phyloP scores from a whole-genome alignment of 306 rosid genomes.

The Betula pendula region DNA sequence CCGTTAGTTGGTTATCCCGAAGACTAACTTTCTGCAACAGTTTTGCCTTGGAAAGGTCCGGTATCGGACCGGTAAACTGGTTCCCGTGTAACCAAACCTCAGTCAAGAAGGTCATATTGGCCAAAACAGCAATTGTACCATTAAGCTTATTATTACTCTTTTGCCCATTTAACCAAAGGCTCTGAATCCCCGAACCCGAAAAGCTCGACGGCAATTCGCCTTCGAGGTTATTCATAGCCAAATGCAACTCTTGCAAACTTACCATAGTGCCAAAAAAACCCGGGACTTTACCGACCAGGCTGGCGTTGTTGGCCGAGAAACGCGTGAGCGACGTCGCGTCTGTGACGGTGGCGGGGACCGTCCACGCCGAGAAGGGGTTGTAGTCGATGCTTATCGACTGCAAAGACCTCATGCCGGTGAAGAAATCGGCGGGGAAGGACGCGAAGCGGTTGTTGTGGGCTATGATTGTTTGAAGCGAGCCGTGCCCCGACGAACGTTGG shows the following conservation, averaged over 20 bases:
- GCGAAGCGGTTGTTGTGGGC: constrained; percentile 56
- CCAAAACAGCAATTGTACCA: constrained; percentile 63
- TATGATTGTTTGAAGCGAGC: constrained; percentile 31
- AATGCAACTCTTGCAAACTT: constrained; percentile 39
- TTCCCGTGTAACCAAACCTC: constrained; percentile 61
- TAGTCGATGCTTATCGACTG: constrained; percentile 40
- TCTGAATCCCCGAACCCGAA: constrained; percentile 42
- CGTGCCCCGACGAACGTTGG: constrained; percentile 51
- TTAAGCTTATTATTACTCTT: constrained; percentile 47
- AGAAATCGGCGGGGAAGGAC: constrained; percentile 55
- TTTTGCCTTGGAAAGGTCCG: constrained; percentile 48
- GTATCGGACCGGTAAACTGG: constrained; percentile 73
- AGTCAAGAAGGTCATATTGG: constrained; percentile 51
- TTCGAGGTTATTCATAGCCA: constrained; percentile 52
- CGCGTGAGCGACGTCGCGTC: constrained; percentile 34
- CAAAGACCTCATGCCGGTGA: constrained; percentile 40
- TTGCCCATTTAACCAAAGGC: constrained; percentile 62
- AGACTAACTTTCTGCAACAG: constrained; percentile 38
- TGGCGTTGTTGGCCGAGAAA: constrained; percentile 46
- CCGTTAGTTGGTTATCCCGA: constrained; percentile 72
- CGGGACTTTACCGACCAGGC: constrained; percentile 55
- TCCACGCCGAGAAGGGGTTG: constrained; percentile 57
- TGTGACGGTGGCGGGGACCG: constrained; percentile 43
- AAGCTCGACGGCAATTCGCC: constrained; percentile 66
- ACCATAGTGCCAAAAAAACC: constrained; percentile 52